Evolutionary conservation across 345 rosid species (phyloP).

Genomic region (Dipteronia sinensis): DNA sequence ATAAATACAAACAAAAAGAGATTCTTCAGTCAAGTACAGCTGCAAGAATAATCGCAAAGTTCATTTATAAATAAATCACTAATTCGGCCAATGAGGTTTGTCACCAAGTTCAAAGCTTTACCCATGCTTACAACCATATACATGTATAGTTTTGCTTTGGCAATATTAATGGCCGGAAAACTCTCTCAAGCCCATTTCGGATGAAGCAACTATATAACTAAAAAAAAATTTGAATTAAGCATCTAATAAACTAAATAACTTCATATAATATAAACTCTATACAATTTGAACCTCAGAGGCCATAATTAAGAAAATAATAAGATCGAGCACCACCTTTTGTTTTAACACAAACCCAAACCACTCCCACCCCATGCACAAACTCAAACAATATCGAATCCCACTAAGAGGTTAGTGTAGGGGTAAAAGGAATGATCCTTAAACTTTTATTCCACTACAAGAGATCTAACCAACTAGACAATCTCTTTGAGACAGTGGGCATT

Average conservation of each 20-base stretch:
- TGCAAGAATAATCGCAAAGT: neutral
- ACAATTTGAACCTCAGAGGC: slow-evolving; percentile 3
- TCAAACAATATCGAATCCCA: neutral
- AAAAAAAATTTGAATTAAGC: too few species aligned
- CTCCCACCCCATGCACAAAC: neutral
- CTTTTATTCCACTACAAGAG: neutral
- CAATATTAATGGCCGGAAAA: slow-evolving; percentile 77
- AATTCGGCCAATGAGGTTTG: neutral
- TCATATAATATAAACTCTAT: neutral
- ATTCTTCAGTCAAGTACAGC: neutral
- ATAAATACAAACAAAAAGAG: slow-evolving; percentile 16
- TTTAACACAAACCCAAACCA: neutral
- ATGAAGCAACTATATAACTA: slow-evolving; percentile 64
- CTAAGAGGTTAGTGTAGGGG: neutral
- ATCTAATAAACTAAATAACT: too few species aligned
- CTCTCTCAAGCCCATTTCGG: slow-evolving; percentile 93
- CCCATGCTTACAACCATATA: neutral
- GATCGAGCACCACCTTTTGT: neutral
- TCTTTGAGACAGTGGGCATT: neutral
- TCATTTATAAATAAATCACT: neutral
- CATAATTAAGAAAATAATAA: slow-evolving; percentile 11
- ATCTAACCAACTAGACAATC: neutral
- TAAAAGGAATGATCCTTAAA: neutral
- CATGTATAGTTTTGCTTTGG: slow-evolving; percentile 70
- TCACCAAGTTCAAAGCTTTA: neutral